Evolutionary conservation across 2,329 filamentous ascomycete genomes (phyloP).

Genomic region (Sarocladium brachiariae): DNA sequence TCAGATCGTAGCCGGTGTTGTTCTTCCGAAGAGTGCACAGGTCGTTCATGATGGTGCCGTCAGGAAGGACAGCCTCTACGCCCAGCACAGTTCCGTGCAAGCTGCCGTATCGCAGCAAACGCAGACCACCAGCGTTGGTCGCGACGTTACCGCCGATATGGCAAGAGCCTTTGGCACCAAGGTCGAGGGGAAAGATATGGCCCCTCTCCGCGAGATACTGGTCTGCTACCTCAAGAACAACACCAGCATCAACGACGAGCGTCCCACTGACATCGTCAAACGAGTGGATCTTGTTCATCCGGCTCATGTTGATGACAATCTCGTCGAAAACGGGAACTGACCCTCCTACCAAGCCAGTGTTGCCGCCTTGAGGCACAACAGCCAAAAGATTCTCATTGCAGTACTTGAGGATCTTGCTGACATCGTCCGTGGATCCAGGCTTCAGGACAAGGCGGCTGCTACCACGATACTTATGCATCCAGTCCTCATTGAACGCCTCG

Average conservation of each 20-base stretch:
- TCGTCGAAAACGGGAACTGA: slow-evolving; percentile 97
- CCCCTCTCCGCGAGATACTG: slow-evolving; percentile 74
- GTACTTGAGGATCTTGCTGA: slow-evolving; percentile 86
- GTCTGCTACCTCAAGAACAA: slow-evolving; percentile 84
- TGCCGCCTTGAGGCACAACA: slow-evolving; percentile 94
- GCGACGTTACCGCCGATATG: slow-evolving; percentile 94
- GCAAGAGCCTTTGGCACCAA: slow-evolving; percentile 97
- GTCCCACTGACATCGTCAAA: slow-evolving; percentile 93
- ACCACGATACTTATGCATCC: slow-evolving; percentile 98
- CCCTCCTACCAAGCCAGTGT: slow-evolving; percentile 91
- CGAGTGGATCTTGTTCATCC: slow-evolving; percentile 85
- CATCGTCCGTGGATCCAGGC: slow-evolving; percentile 76
- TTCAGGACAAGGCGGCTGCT: slow-evolving; percentile 83
- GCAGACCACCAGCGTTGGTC: slow-evolving; percentile 88
- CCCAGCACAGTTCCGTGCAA: slow-evolving; percentile 90
- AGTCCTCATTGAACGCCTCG: slow-evolving; percentile 90
- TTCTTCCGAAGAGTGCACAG: slow-evolving; percentile 88
- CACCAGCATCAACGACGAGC: slow-evolving; percentile 83
- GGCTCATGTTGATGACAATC: slow-evolving; percentile 83
- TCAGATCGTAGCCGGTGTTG: slow-evolving; percentile 96
- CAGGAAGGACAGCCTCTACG: slow-evolving; percentile 85
- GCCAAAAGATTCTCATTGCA: slow-evolving; percentile 91
- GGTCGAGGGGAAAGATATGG: slow-evolving; percentile 90
- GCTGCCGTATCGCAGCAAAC: slow-evolving; percentile 86
- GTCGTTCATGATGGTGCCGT: slow-evolving; percentile 88